Evolutionary conservation across 108 stramenopile species (phyloP), one percentile per base, ranked within the genome.

Genomic region (Cyclotella baltica): DNA sequence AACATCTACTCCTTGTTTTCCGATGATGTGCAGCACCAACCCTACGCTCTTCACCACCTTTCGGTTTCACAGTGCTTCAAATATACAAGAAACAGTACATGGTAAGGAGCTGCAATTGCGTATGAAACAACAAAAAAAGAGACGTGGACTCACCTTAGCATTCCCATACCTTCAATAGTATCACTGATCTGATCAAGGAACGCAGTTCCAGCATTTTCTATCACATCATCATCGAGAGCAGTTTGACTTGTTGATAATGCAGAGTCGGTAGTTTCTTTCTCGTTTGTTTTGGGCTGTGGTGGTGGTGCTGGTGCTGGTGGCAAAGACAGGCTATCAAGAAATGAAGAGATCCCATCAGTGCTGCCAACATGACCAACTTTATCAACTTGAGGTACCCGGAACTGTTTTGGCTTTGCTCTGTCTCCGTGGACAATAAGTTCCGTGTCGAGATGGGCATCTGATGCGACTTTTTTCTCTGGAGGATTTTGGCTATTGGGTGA

Each of bases 161-260:
- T 77, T 27, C 89, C 90, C 73, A 92, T 72, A 62, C 61, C 77
- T 29, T 88, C 91, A 69, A 92, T 75, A 67, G 58, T 83, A 77
- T 88, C 85, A 57, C 88, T 90, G 31, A 95, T 88, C 11, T 67
- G 71, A 65, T 93, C 92, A 38, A 95, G 87, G 82, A 93, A 96
- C 0, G 89, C 88, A 51, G 88, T 87, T 28, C 91, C 92, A 16
- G 90, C 88, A 47, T 67, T 69, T 75, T 92, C 90, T 63, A 96
- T 92, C n/a, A 91, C 89, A 19, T 87, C 90, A 67, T 95, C 89
- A 59, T 87, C 76, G 18, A 89, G 67, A 40, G 86, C 72, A n/a
- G 84, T 70, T 19, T 62, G 51, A 48, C 57, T 74, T 40, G 38
- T 27, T 37, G 53, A 27, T 0, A 48, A 47, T 5, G 43, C 25